Evolutionary conservation across 2,329 filamentous ascomycete genomes (phyloP).

Genomic region (Ophidiomyces ophidiicola): DNA sequence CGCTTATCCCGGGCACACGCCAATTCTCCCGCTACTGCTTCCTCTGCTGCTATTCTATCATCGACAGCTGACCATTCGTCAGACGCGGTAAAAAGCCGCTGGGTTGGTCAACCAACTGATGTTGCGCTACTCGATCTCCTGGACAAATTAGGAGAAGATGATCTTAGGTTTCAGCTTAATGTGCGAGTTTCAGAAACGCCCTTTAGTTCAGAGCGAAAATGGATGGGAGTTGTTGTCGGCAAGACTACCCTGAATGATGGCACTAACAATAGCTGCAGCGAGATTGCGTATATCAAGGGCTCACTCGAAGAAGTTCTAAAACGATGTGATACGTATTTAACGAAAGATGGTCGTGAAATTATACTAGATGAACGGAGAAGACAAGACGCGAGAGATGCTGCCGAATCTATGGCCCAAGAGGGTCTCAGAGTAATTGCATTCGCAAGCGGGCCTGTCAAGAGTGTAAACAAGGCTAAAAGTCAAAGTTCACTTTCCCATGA

Average conservation of each 20-base stretch:
- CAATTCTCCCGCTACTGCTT: slow-evolving; percentile 56
- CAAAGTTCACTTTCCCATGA: slow-evolving; percentile 38
- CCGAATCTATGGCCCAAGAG: slow-evolving; percentile 75
- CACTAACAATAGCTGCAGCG: slow-evolving; percentile 44
- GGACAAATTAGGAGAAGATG: slow-evolving; percentile 81
- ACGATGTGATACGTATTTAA: slow-evolving; percentile 82
- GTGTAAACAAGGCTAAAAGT: slow-evolving; percentile 37
- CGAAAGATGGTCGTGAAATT: slow-evolving; percentile 72
- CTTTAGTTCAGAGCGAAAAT: slow-evolving; percentile 95
- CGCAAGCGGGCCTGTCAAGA: slow-evolving; percentile 64
- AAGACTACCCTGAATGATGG: slow-evolving; percentile 40
- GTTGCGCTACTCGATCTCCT: slow-evolving; percentile 92
- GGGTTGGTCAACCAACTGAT: slow-evolving; percentile 94
- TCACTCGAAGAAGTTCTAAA: slow-evolving; percentile 76
- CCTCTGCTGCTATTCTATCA: slow-evolving; percentile 68
- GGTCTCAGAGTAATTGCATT: slow-evolving; percentile 86
- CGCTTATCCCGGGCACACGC: slow-evolving; percentile 61
- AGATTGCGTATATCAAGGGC: slow-evolving; percentile 91
- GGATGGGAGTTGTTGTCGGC: slow-evolving; percentile 92
- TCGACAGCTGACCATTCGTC: slow-evolving; percentile 56
- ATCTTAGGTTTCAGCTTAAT: slow-evolving; percentile 78
- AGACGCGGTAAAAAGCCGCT: slow-evolving; percentile 65
- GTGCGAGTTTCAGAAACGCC: slow-evolving; percentile 72
- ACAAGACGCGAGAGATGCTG: slow-evolving; percentile 63
- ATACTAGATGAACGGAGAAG: slow-evolving; percentile 65